Evolutionary conservation across 2,329 filamentous ascomycete genomes (phyloP).

Genomic region (Fonsecaea multimorphosa): DNA sequence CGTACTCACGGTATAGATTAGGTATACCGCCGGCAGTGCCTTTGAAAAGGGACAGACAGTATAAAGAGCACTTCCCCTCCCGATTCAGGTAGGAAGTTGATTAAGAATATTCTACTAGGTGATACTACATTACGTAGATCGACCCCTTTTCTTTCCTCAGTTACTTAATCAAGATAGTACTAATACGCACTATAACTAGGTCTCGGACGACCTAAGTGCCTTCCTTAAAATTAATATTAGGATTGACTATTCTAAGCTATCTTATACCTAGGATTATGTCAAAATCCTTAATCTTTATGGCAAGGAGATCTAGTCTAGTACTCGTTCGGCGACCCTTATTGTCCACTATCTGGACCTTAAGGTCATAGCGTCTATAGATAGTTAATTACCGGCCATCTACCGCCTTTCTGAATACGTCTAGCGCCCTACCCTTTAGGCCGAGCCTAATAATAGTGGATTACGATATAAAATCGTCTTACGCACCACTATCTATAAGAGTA

Average conservation of each 20-base stretch:
- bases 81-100: neutral
- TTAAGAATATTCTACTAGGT: neutral
- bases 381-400: neutral
- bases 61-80: neutral
- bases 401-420: neutral
- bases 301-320: neutral
- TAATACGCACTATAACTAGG: neutral
- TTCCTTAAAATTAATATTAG: neutral
- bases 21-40: neutral
- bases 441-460: neutral
- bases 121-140: neutral
- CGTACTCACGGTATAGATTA: neutral
- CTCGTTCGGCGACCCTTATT: too few species aligned
- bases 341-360: neutral
- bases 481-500: neutral
- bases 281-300: neutral
- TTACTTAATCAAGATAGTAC: neutral
- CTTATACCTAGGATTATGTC: neutral
- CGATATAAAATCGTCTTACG: neutral
- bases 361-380: neutral
- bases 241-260: neutral
- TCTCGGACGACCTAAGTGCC: neutral
- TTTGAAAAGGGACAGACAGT: neutral
- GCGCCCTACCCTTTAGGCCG: neutral
- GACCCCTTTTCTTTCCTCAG: neutral